Percentiles rank a stretch among this genome's conserved stretches.
Evolutionary conservation across 2,329 filamentous ascomycete genomes (phyloP).

Genomic region (Nemania sp.): DNA sequence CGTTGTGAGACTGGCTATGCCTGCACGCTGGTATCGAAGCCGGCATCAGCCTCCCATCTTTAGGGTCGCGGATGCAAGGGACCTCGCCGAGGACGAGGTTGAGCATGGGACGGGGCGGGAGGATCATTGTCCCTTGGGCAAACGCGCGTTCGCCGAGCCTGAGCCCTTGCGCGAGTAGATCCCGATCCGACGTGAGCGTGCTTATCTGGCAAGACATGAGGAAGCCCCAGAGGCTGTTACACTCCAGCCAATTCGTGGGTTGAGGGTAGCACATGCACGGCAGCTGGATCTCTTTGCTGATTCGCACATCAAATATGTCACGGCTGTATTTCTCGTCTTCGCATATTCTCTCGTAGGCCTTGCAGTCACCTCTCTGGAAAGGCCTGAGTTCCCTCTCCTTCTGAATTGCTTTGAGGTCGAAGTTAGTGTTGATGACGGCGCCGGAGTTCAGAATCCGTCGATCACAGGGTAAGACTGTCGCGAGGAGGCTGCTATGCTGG

Average conservation of each 20-base stretch:
- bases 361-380: neutral
- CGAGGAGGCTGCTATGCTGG: neutral
- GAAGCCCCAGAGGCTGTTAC: slow-evolving; percentile 23
- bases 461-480: neutral
- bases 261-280: neutral
- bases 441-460: neutral
- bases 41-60: neutral
- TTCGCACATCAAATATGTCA: too few species aligned
- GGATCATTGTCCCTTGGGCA: neutral
- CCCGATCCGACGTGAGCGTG: slow-evolving; percentile 17
- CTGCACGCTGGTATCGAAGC: neutral
- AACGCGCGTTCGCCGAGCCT: neutral
- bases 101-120: slow-evolving; percentile 30
- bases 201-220: slow-evolving; percentile 32
- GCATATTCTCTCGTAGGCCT: neutral
- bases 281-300: too few species aligned
- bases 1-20: neutral
- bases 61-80: neutral
- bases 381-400: neutral
- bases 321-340: neutral
- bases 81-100: slow-evolving; percentile 22
- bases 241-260: neutral
- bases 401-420: neutral
- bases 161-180: slow-evolving; percentile 27
- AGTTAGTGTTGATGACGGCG: neutral